These are phyloP conservation scores for Colletotrichum tamarilloi DNA, from an alignment of 2,329 filamentous ascomycete genomes.

Conservation along the genomic window DNA sequence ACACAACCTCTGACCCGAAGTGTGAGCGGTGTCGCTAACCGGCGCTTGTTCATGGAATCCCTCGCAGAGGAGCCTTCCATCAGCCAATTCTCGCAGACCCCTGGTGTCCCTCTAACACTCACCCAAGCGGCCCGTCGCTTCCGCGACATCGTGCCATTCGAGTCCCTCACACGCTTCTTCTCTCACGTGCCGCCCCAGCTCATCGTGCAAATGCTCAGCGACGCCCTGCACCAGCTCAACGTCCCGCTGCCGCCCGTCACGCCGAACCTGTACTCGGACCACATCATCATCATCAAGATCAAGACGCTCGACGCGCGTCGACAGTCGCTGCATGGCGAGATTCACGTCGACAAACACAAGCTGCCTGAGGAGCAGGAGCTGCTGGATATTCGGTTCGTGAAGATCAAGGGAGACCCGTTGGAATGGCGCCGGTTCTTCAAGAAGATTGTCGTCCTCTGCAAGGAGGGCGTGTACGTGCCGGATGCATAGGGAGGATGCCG, in stretches of 20 bases:
- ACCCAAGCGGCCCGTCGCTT: slow-evolving; percentile 92
- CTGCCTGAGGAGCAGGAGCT: slow-evolving; percentile 70
- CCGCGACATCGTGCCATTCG: slow-evolving; percentile 88
- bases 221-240: slow-evolving; percentile 86
- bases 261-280: slow-evolving; percentile 63
- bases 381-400: slow-evolving; percentile 90
- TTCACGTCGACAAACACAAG: slow-evolving; percentile 75
- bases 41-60: slow-evolving; percentile 62
- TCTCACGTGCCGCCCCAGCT: slow-evolving; percentile 81
- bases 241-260: slow-evolving; percentile 73
- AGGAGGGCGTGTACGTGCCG: slow-evolving; percentile 78
- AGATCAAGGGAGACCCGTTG: slow-evolving; percentile 93
- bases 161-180: slow-evolving; percentile 92
- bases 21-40: slow-evolving; percentile 47
- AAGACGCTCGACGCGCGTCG: slow-evolving; percentile 78
- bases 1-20: slow-evolving; percentile 59
- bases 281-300: slow-evolving; percentile 75
- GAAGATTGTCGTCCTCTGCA: slow-evolving; percentile 88
- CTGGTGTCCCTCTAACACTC: slow-evolving; percentile 81
- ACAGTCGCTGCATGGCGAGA: slow-evolving; percentile 79
- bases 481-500: slow-evolving; percentile 47
- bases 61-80: slow-evolving; percentile 88
- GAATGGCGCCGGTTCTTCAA: slow-evolving; percentile 99
- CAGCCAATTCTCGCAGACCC: slow-evolving; percentile 85
- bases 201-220: slow-evolving; percentile 82